A percentile compares a stretch with the other conserved stretches of the same genome.
Conservation (phyloP, 345 rosid species). For the Murraya koenigii region DNA sequence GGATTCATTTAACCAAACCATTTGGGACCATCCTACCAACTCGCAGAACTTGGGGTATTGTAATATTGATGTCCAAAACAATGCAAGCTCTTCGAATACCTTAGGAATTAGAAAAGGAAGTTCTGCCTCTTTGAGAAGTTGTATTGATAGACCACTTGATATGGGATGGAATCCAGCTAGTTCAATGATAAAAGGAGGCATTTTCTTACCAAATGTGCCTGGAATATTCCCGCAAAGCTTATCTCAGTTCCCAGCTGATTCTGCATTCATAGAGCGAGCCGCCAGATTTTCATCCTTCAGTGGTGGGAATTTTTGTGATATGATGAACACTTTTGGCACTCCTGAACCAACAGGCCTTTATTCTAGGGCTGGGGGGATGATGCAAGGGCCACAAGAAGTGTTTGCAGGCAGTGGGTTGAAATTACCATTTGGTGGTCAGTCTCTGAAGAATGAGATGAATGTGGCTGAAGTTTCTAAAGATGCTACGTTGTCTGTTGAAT, state of each 20-base stretch:
- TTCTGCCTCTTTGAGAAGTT: constrained; percentile 46
- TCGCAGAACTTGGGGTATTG: constrained; percentile 62
- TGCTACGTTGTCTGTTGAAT: constrained; percentile 40
- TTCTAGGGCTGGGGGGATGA: constrained; percentile 47
- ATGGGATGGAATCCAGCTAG: constrained; percentile 68
- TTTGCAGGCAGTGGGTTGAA: constrained; percentile 31
- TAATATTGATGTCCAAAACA: constrained; percentile 45
- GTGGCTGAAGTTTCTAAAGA: constrained; percentile 54
- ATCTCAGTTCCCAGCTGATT: constrained; percentile 87
- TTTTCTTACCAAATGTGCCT: constrained; percentile 48
- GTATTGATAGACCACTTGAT: constrained; percentile 54
- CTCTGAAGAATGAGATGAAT: constrained; percentile 44
- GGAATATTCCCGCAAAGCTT: constrained; percentile 61
- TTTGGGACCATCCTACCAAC: constrained; percentile 69
- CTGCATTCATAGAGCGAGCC: constrained; percentile 92
- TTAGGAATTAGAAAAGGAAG: constrained; percentile 39
- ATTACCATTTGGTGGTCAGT: constrained; percentile 33
- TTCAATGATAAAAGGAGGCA: constrained; percentile 61
- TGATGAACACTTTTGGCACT: constrained; percentile 57
- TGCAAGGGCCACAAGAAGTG: constrained; percentile 53
- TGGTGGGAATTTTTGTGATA: constrained; percentile 71
- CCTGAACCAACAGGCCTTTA: constrained; percentile 58
- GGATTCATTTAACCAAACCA: constrained; percentile 54
- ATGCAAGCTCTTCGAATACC: constrained; percentile 33
- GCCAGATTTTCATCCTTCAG: constrained; percentile 85